Base-by-base conservation (phyloP, 768 basidiomycete genomes). In the Suillus clintonianus region DNA sequence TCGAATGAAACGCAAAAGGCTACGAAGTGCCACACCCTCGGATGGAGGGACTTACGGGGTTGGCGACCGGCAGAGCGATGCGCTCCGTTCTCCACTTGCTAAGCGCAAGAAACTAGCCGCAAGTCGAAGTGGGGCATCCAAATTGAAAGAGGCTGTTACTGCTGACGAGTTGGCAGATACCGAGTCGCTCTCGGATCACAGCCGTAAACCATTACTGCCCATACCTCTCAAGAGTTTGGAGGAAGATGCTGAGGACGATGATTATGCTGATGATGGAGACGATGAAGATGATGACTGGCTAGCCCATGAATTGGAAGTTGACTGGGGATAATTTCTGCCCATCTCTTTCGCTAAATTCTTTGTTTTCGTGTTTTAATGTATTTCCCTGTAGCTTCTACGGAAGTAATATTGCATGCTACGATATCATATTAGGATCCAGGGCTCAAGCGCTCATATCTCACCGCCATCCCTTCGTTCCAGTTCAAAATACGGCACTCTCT, bases 21-120 rank as follows among this genome's bases (percentile, higher is more conserved):
- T 87, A 64, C 83, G 91, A 42, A 92, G 90, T 70, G 70, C 85
- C 24, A 93, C 92, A 4, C 90, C 92, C 0, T 88, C 88, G 5
- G 87, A 88, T 27, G 72, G 74, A n/a, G 83, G 78, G 41, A 64
- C 76, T 42, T 79, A 78, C 65, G 73, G 77, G 17, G 60, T 62
- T 30, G 62, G 65, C 19, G 73, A 75, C 39, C 62, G 39, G 36
- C 72, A 75, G 19, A 77, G 82, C 41, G 83, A 86, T 68, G 67
- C 71, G 14, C 75, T 87, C 27, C 82, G 86, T 17, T 92, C 91
- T 3, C 91, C 91, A 1, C 80, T 91, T 47, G 86, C 90, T 22
- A 95, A 94, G 77, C 86, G 92, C 74, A 92, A 91, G 80, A 92
- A 88, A 76, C 68, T 93, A 43, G 85, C 83, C 8, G 82, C 86